Percentiles rank a stretch among this genome's conserved stretches.
Conservation (phyloP, 179 eudicot species). For the Sideroxylon spinosum region DNA sequence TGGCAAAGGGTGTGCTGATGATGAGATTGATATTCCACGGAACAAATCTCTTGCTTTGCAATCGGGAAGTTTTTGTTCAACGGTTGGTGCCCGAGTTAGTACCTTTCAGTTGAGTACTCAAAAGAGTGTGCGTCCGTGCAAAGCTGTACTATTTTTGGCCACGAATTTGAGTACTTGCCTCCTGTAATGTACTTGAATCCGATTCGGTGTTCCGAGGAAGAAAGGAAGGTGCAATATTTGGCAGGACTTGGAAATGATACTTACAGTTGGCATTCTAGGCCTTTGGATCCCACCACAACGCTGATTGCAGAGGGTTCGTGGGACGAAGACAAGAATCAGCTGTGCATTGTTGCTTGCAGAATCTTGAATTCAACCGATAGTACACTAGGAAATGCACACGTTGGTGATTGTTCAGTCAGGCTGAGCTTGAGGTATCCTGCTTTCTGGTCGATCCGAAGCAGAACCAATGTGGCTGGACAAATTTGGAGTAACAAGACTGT, state of each 20-base stretch:
- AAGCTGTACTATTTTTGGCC: conserved; percentile 19
- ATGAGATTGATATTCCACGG: conserved; percentile 2
- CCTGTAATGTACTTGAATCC: conserved; percentile 12
- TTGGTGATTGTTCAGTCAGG: conserved; percentile 43
- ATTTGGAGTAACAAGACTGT: conserved; percentile 52
- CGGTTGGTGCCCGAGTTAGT: not conserved
- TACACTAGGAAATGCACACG: conserved; percentile 6
- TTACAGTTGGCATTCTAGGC: not conserved
- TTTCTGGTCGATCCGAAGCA: conserved; percentile 40
- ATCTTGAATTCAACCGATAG: conserved; percentile 12
- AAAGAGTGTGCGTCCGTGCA: conserved; percentile 11
- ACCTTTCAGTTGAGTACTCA: conserved; percentile 21
- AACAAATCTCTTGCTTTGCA: conserved; percentile 11
- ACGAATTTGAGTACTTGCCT: conserved; percentile 15
- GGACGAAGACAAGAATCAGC: conserved; percentile 22
- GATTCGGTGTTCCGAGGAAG: conserved; percentile 22
- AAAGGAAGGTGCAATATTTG: conserved; percentile 17
- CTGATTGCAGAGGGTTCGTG: conserved; percentile 37
- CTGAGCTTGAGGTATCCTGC: conserved; percentile 41
- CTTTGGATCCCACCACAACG: not conserved
- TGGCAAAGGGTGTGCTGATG: not conserved
- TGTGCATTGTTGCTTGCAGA: conserved; percentile 27
- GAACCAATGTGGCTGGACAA: conserved; percentile 36
- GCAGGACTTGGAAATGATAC: conserved; percentile 11
- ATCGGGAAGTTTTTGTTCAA: conserved; percentile 7